Base-by-base conservation (phyloP, 371 early-diverging fungal species). In the Synchytrium microbalum region DNA sequence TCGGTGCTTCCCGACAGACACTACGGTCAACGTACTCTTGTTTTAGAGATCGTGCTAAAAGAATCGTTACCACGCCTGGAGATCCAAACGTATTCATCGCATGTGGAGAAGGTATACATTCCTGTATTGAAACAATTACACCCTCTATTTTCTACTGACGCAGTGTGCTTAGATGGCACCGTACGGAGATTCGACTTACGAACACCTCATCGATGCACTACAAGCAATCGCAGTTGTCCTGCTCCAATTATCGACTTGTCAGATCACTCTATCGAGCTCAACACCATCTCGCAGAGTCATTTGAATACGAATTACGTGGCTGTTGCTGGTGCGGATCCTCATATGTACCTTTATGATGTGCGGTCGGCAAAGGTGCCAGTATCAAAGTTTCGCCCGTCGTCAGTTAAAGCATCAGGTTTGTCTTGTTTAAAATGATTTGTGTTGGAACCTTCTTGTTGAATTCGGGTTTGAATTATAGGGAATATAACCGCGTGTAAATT, bases 21-120 rank as follows among this genome's bases (percentile, higher is more conserved):
- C 19, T 38, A 38, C 46, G 46, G 10, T 38, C 46, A 5, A 19
- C 46, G 5, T 38, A 38, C 19, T 70, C 69, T 1, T 84, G 85
- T 59, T 84, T 85, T 51, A 71, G 67, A n/a, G 80, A 79, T 8
- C 71, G 77, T 19, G 80, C 81, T 0, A 87, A 85, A 65, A 75
- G 77, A 0, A 75, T 84, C 23, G 81, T 75, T 2, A 33, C 72
- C 1, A 67, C 76, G 13, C 69, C 72, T 8, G 23, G 16, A n/a
- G 76, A 76, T 51, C 81, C 84, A 1, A 62, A 68, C 55, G 79
- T 81, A 46, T 83, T 87, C 65, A 61, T 85, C 24, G 72, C 83
- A 8, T 88, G 88, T 59, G 78, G 84, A 1, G 83, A 85, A 72
- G n/a, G n/a, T n/a, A n/a, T n/a, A n/a, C n/a, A n/a, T n/a, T n/a